These are phyloP conservation scores for Glycine tomentella DNA, from an alignment of 306 rosid genomes.

Conservation along the genomic window DNA sequence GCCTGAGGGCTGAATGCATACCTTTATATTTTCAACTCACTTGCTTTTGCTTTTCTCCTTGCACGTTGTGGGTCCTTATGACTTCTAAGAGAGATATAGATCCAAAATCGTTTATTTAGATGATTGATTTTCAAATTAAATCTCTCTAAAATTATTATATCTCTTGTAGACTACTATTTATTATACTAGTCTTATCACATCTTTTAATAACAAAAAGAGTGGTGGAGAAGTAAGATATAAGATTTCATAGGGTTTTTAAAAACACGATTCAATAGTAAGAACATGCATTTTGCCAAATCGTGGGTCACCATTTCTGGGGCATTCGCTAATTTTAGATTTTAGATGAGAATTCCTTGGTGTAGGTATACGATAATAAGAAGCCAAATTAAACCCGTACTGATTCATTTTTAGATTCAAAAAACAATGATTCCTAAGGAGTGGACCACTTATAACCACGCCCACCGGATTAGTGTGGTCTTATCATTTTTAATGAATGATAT, in stretches of 20 bases:
- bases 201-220: slow-evolving; percentile 19
- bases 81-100: background rate
- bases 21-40: background rate
- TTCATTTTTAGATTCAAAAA: slow-evolving; percentile 23
- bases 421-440: slow-evolving; percentile 29
- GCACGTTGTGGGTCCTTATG: background rate
- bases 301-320: slow-evolving; percentile 8
- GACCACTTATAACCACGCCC: slow-evolving; percentile 46
- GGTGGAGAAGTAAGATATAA: slow-evolving; percentile 1
- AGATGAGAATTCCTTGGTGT: background rate
- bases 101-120: background rate
- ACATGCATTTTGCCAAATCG: slow-evolving; percentile 10
- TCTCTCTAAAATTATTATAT: background rate
- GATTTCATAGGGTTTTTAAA: background rate
- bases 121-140: background rate
- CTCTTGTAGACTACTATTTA: no score
- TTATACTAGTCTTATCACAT: background rate
- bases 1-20: background rate
- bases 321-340: background rate
- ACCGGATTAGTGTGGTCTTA: slow-evolving; percentile 37
- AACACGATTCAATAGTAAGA: background rate
- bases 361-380: background rate
- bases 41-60: background rate
- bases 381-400: background rate
- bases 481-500: slow-evolving; percentile 35